Conservation (phyloP, 1,284 basidiomycete species). For the Golubevia sp. region DNA sequence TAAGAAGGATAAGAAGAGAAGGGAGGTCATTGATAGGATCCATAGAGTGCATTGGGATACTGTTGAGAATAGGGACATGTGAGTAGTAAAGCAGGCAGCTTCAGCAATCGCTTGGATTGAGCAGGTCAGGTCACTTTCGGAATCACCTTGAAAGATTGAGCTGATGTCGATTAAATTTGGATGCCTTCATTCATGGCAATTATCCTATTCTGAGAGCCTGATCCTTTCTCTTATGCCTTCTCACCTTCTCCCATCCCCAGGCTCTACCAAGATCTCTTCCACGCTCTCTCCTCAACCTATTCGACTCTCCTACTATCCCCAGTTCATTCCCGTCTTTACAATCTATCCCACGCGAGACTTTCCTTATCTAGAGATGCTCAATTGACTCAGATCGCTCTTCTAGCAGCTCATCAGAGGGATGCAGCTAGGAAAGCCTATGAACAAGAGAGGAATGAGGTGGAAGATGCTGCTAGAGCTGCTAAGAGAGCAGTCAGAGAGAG, state of each 20-base stretch:
- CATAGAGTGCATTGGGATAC: conserved; percentile 55
- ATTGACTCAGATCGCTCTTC: conserved; percentile 39
- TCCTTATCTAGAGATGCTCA: conserved; percentile 42
- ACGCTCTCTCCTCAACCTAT: conserved; percentile 37
- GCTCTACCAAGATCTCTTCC: conserved; percentile 48
- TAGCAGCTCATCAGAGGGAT: conserved; percentile 51
- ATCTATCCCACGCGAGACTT: conserved; percentile 37
- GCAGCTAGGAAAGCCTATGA: conserved; percentile 33
- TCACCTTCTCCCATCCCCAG: conserved; percentile 1
- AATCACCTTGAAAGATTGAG: no score
- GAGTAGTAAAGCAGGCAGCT: conserved; percentile 4
- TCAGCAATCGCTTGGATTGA: not conserved
- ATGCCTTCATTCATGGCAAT: not conserved
- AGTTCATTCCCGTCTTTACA: conserved; percentile 39
- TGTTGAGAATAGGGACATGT: conserved; percentile 49
- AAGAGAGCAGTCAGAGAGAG: conserved; percentile 50
- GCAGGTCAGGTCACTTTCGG: no score
- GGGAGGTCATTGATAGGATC: conserved; percentile 55
- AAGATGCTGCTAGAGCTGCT: conserved; percentile 49
- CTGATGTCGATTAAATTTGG: no score
- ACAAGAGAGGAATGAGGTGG: conserved; percentile 41
- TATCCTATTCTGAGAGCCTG: not conserved
- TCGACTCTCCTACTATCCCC: conserved; percentile 48
- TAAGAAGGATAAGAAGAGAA: conserved; percentile 50
- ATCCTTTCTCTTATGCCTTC: not conserved